Evolutionary conservation across 164 flowering plant genomes (phyloP), one percentile per base, ranked within the genome.

Genomic region (Saururus chinensis): DNA sequence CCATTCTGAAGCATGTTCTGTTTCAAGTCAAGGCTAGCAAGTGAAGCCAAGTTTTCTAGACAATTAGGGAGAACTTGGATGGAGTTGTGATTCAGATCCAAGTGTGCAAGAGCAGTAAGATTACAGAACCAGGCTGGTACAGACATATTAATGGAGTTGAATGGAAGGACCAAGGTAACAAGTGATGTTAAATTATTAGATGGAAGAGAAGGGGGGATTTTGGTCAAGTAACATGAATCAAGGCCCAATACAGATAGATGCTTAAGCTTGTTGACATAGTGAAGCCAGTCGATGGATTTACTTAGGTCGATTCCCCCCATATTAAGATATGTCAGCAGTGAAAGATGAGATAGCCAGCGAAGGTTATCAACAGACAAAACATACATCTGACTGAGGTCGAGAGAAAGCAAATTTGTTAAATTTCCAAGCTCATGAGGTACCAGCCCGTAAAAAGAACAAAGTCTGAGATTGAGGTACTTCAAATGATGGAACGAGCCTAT

Each of bases 101-200:
- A n/a, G n/a, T n/a, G n/a, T n/a, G 9, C 54, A 16, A 64, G 30
- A 16, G 48, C 35, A 25, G 35, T 65, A 14, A 57, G 17, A 49
- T 49, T 45, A 20, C 30, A 26, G 2, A 65, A 57, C 68, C 68
- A 65, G 13, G 6, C 25, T 11, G 62, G 63, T 19, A 41, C 51
- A 60, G 41, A 23, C 22, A 37, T 52, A 22, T 42, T 1, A 21
- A 9, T 9, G 51, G 16, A 45, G 49, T 63, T 63, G 1, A 9
- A 16, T 20, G 20, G 2, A 8, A 63, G 25, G 19, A 54, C 60
- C 22, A 63, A 37, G 16, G 17, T 5, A 1, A 11, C 20, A 51
- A 59, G 49, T 2, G 51, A 59, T 35, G 52, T 48, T 13, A 58
- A 51, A 35, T 26, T 59, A 20, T 13, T 35, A n/a, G 20, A 9